Conservation (phyloP, 2,329 filamentous ascomycete species). For the Volutella citrinella region DNA sequence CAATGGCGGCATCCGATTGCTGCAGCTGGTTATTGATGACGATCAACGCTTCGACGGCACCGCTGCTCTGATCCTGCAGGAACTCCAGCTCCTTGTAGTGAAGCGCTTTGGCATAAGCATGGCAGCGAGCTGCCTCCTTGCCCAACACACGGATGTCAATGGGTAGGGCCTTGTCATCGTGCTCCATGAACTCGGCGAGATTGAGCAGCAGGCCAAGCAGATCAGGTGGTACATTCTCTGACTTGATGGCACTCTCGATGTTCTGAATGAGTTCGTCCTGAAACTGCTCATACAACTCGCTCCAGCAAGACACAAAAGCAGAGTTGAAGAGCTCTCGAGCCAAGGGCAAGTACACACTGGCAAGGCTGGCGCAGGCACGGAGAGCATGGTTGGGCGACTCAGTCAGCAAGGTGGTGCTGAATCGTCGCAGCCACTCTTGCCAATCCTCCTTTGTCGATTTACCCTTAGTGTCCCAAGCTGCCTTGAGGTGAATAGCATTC, state of each 20-base stretch:
- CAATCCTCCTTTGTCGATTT: slow-evolving; percentile 98
- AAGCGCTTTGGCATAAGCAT: slow-evolving; percentile 95
- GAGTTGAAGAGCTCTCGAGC: slow-evolving; percentile 97
- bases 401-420: slow-evolving; percentile 90
- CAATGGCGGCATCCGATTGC: slow-evolving; percentile 96
- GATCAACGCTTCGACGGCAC: slow-evolving; percentile 93
- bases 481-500: slow-evolving; percentile 95
- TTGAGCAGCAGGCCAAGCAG: slow-evolving; percentile 92
- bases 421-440: slow-evolving; percentile 97
- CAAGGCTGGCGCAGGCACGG: slow-evolving; percentile 86
- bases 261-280: slow-evolving; percentile 95
- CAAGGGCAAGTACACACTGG: slow-evolving; percentile 85
- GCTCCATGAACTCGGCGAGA: slow-evolving; percentile 98
- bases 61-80: slow-evolving; percentile 92
- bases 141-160: slow-evolving; percentile 96
- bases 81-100: slow-evolving; percentile 99
- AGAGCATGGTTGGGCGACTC: slow-evolving; percentile 96
- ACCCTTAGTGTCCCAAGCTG: slow-evolving; percentile 93
- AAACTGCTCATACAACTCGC: slow-evolving; percentile 92
- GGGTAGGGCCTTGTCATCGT: slow-evolving; percentile 95
- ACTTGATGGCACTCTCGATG: slow-evolving; percentile 93
- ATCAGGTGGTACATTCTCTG: slow-evolving; percentile 92
- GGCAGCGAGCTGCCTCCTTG: slow-evolving; percentile 91
- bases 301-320: slow-evolving; percentile 98
- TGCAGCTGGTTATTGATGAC: slow-evolving; percentile 99